Evolutionary conservation across 108 stramenopile species (phyloP).

Genomic region (Pseudonitzschia delicatissima): DNA sequence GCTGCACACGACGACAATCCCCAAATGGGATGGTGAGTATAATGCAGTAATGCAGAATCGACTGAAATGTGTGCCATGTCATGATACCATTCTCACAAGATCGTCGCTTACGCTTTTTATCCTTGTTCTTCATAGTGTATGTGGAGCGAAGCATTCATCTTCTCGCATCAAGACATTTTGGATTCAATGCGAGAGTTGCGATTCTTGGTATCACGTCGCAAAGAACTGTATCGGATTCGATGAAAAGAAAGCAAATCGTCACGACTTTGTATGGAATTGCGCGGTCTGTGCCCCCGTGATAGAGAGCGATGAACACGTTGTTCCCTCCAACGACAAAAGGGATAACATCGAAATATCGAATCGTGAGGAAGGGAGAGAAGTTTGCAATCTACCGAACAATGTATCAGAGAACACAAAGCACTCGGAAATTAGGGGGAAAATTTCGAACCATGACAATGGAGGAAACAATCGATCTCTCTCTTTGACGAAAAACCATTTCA

Average conservation of each 20-base stretch:
- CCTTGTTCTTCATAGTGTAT: neutral
- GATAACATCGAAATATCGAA: too few species aligned
- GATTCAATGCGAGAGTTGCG: constrained; percentile 58
- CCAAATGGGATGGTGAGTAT: neutral
- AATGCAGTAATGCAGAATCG: neutral
- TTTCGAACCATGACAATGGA: too few species aligned
- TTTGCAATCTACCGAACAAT: too few species aligned
- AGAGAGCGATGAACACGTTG: neutral
- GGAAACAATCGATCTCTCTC: too few species aligned
- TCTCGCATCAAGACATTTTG: constrained; percentile 43
- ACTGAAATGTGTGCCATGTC: neutral
- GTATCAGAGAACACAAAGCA: too few species aligned
- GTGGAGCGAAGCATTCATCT: neutral
- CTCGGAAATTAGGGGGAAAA: too few species aligned
- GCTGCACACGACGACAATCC: neutral
- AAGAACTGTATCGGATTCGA: constrained; percentile 51
- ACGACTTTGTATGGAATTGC: constrained; percentile 16
- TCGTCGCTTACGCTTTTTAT: neutral
- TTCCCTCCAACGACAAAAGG: neutral
- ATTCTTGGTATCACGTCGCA: constrained; percentile 56
- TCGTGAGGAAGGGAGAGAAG: too few species aligned
- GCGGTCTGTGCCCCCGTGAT: neutral
- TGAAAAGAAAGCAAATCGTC: constrained; percentile 21
- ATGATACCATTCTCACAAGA: neutral
- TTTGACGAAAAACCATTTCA: too few species aligned